These are phyloP conservation scores for Aaosphaeria arxii DNA, from an alignment of 2,329 filamentous ascomycete genomes.

Conservation along the genomic window DNA sequence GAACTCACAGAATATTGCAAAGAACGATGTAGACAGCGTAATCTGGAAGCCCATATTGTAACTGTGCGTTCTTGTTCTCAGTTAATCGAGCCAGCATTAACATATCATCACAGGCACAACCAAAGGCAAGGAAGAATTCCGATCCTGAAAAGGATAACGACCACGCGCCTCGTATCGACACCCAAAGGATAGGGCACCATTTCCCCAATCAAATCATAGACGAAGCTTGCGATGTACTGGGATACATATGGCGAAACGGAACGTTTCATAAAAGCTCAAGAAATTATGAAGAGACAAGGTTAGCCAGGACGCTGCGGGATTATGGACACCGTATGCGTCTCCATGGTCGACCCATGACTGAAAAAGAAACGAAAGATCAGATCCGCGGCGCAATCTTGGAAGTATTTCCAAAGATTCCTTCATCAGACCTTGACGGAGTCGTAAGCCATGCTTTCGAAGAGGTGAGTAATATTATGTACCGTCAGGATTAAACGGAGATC, in stretches of 20 bases:
- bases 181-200: slow-evolving; percentile 61
- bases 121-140: background rate
- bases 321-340: slow-evolving; percentile 25
- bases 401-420: slow-evolving; percentile 62
- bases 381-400: slow-evolving; percentile 59
- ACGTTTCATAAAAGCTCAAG: slow-evolving; percentile 5
- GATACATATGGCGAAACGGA: slow-evolving; percentile 18
- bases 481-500: slow-evolving; percentile 6
- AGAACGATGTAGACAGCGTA: slow-evolving; percentile 55
- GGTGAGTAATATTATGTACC: slow-evolving; percentile 31
- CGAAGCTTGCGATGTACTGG: slow-evolving; percentile 53
- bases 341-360: slow-evolving; percentile 22
- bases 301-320: slow-evolving; percentile 35
- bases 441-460: slow-evolving; percentile 60
- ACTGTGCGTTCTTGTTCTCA: slow-evolving; percentile 49
- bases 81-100: background rate
- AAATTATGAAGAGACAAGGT: slow-evolving; percentile 20
- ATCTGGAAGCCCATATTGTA: slow-evolving; percentile 56
- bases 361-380: slow-evolving; percentile 52
- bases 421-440: slow-evolving; percentile 55
- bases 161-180: slow-evolving; percentile 51
- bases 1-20: slow-evolving; percentile 57
- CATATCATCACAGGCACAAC: background rate
- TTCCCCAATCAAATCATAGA: slow-evolving; percentile 60
- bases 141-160: slow-evolving; percentile 43